Base-by-base conservation (phyloP, 2,329 filamentous ascomycete genomes). In the Tetracladium maxilliforme region DNA sequence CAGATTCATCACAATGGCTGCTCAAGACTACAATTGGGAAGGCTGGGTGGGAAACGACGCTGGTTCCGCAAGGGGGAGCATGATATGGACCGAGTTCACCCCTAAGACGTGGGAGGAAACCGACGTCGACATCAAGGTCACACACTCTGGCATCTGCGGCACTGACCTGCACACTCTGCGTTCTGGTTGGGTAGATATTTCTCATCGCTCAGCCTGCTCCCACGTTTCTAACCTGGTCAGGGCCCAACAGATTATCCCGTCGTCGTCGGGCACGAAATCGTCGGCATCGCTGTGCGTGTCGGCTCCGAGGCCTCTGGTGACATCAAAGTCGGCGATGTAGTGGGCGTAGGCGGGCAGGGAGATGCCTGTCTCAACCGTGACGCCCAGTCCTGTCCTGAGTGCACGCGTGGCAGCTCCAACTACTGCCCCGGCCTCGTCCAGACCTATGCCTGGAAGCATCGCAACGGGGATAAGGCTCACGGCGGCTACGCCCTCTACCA, bases 211-310 rank as follows among this genome's bases (percentile, higher is more conserved):
- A 25, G 23, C 19, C 10, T 18, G 21, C 22, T 5, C 14, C 16
- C n/a, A 30, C 5, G 12, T 13, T n/a, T 8, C 26, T 28, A 16
- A 9, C 10, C 14, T 8, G 10, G 22, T 14, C 10, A 37, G 38
- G 39, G 59, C 46, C n/a, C 51, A 39, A 55, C 43, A 38, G 30
- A 9, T 9, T 40, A 33, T 23, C 37, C 49, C 14, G 42, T 52
- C 34, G 55, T 54, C 15, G 53, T 60, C 8, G 62, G 62, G 14
- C 62, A 66, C 35, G 62, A 66, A 31, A 57, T 67, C 16, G 48
- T 60, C 31, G 57, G 58, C 8, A 48, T 39, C 10, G 51, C 52
- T 5, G 44, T 49, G 14, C 48, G 48, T 6, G 35, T 61, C 15
- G 58, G 56, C 5, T 33, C 38, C 4, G 24, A 35, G 14, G 38